phyloP scores from a whole-genome alignment of 495 filamentous ascomycete species.

The Hypoxylon fragiforme region DNA sequence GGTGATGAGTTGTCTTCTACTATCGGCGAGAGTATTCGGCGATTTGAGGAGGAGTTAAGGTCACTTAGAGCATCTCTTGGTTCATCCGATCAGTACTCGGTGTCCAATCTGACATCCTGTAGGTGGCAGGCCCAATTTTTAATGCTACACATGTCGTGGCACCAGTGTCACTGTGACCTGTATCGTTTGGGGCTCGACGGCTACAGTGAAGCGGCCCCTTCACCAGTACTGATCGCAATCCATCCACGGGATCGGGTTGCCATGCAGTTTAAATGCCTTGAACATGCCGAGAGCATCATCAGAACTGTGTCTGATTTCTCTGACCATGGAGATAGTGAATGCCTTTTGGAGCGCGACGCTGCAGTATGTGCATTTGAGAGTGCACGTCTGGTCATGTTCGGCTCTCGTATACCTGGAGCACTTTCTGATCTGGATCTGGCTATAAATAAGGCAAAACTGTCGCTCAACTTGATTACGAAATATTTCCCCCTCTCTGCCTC shows the following conservation, averaged over 20 bases:
- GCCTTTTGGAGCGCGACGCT: constrained; percentile 32
- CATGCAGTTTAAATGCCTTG: constrained; percentile 33
- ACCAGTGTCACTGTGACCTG: constrained; percentile 40
- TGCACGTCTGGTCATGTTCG: constrained; percentile 34
- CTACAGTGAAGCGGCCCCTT: constrained; percentile 37
- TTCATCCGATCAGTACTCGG: constrained; percentile 25
- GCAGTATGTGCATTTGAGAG: constrained; percentile 37
- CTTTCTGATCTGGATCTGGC: constrained; percentile 24
- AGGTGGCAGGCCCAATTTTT: constrained; percentile 30
- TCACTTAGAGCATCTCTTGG: constrained; percentile 12
- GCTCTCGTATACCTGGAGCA: constrained; percentile 25
- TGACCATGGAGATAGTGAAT: constrained; percentile 6
- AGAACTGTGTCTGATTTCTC: constrained; percentile 32
- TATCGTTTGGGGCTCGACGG: constrained; percentile 36
- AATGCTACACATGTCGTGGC: constrained; percentile 37
- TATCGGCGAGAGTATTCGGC: constrained; percentile 20
- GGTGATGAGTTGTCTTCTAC: constrained; percentile 30
- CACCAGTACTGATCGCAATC: constrained; percentile 23
- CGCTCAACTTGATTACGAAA: constrained; percentile 28
- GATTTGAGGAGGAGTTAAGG: constrained; percentile 24
- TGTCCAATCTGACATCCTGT: constrained; percentile 14
- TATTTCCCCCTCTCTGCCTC: constrained; percentile 34
- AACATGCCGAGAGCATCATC: constrained; percentile 36
- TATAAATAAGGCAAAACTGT: constrained; percentile 29
- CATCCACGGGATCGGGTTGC: constrained; percentile 21